phyloP scores from a whole-genome alignment of 2,329 filamentous ascomycete species.

The Exophiala oligosperma region DNA sequence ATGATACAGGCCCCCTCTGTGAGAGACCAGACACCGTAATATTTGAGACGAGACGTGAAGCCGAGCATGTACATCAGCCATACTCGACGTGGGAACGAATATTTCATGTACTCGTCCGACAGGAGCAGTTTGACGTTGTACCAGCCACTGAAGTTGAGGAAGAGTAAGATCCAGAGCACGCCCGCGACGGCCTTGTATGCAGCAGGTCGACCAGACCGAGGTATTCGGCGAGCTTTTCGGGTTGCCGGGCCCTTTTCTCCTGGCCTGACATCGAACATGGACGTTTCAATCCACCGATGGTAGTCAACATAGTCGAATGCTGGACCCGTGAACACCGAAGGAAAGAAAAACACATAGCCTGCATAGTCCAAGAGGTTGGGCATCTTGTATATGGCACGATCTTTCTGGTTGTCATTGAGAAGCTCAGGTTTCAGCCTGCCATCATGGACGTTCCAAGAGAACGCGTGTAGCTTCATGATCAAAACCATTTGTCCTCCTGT shows the following conservation, averaged over 20 bases:
- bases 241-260: slow-evolving; percentile 80
- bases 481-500: slow-evolving; percentile 96
- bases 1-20: slow-evolving; percentile 95
- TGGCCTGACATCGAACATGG: slow-evolving; percentile 85
- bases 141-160: slow-evolving; percentile 68
- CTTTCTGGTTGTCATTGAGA: slow-evolving; percentile 83
- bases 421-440: slow-evolving; percentile 75
- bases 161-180: slow-evolving; percentile 75
- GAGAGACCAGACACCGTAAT: slow-evolving; percentile 93
- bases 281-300: slow-evolving; percentile 85
- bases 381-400: slow-evolving; percentile 72
- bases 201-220: slow-evolving; percentile 84
- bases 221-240: slow-evolving; percentile 87
- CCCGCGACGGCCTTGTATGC: slow-evolving; percentile 72
- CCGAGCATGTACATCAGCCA: slow-evolving; percentile 82
- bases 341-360: slow-evolving; percentile 95
- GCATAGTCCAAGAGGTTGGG: slow-evolving; percentile 78
- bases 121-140: slow-evolving; percentile 67
- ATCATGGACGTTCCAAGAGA: slow-evolving; percentile 98
- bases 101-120: slow-evolving; percentile 64
- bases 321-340: slow-evolving; percentile 82
- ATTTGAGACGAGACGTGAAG: slow-evolving; percentile 81
- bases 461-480: slow-evolving; percentile 94
- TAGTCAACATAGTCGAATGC: slow-evolving; percentile 96
- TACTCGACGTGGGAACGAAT: slow-evolving; percentile 70